Percentiles rank a stretch among this genome's conserved stretches.
Conservation (phyloP, 495 filamentous ascomycete species). For the Astrothelium subdiscretum region DNA sequence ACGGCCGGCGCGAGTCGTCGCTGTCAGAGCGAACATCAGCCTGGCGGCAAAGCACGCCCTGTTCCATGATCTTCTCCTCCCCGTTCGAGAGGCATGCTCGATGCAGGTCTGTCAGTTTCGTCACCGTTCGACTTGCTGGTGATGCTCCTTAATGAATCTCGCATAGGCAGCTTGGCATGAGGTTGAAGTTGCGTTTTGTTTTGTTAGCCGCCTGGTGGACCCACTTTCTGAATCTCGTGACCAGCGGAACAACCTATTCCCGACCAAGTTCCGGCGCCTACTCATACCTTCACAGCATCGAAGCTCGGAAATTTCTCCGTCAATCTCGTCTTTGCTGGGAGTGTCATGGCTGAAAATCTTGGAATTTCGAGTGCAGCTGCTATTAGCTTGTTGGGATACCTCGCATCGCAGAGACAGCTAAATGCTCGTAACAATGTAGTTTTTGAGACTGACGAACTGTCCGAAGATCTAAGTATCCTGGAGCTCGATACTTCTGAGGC, state of each 20-base stretch:
- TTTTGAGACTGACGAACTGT: too few relatives aligned
- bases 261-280: background rate
- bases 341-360: too few relatives aligned
- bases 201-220: too few relatives aligned
- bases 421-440: too few relatives aligned
- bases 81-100: background rate
- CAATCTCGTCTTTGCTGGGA: too few relatives aligned
- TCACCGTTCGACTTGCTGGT: background rate
- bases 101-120: background rate
- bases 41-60: background rate
- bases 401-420: too few relatives aligned
- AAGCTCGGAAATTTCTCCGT: too few relatives aligned
- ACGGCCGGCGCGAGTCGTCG: constrained; percentile 1
- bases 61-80: background rate
- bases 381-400: too few relatives aligned
- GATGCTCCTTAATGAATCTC: background rate
- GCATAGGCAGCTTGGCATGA: background rate
- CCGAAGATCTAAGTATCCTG: too few relatives aligned
- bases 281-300: background rate
- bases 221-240: background rate
- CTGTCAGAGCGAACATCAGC: background rate
- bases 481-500: too few relatives aligned
- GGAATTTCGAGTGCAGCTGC: too few relatives aligned
- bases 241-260: background rate
- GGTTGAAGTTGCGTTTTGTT: too few relatives aligned